Evolutionary conservation across 1,284 basidiomycete genomes (phyloP), one percentile per base, ranked within the genome.

Genomic region (Ustilago esculenta): DNA sequence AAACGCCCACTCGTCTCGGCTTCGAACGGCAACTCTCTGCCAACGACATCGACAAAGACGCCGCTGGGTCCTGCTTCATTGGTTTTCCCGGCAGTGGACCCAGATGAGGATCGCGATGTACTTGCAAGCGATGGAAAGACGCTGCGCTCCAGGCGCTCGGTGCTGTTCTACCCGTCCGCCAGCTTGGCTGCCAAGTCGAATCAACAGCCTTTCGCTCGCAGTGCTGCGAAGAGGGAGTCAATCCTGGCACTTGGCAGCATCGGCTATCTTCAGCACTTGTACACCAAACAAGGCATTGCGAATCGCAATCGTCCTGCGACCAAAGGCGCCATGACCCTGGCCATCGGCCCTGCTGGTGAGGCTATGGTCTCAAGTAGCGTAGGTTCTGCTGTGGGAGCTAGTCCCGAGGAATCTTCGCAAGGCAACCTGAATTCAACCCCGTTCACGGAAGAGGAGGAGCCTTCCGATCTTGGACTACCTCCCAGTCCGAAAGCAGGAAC

Each of bases 201-300:
- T 25, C 63, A 68, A 27, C 63, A 64, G 39, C 75, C 75, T 10
- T 77, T 75, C 53, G 60, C 70, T 25, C 59, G 67, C 40, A 74
- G 72, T 35, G 75, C 75, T 14, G 72, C 72, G n/a, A 75, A 71
- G 41, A 33, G 73, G 8, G 70, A 77, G 32, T 67, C 61, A 3
- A 66, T 77, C 51, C 41, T 68, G 45, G 69, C 73, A 3, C 56
- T 77, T 0, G 75, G 75, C 2, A 72, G 68, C 46, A 77, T 77
- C n/a, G 72, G 65, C 17, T 59, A 73, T 44, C 59, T 77, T 11
- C 75, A 77, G 46, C 66, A 75, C 20, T 48, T 77, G 9, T 77
- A 73, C 49, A 63, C 66, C 11, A 75, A 75, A 27, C 72, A 73
- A 37, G 75, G 75, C n/a, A 64, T 74, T 8, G 73, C 73, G 4